phyloP scores from a whole-genome alignment of 495 filamentous ascomycete genomes.

The Glutinoglossum americanum region DNA sequence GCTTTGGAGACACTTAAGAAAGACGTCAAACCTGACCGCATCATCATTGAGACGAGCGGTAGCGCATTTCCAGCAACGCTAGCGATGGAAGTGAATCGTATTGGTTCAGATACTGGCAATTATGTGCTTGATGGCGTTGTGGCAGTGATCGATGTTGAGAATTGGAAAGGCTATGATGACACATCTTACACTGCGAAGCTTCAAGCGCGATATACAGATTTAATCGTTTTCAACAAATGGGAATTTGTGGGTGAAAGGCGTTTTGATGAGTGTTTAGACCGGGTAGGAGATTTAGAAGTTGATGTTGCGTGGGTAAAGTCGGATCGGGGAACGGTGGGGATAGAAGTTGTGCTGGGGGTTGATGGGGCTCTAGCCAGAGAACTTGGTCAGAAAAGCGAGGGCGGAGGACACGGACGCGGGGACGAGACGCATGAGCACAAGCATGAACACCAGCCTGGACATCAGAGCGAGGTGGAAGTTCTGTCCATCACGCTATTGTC shows the following conservation, averaged over 20 bases:
- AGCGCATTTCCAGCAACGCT: conserved; percentile 75
- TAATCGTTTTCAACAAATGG: conserved; percentile 95
- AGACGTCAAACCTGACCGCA: conserved; percentile 46
- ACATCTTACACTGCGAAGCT: conserved; percentile 71
- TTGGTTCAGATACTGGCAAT: conserved; percentile 37
- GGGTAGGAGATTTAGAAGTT: conserved; percentile 68
- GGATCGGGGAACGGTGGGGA: conserved; percentile 49
- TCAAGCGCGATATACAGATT: conserved; percentile 75
- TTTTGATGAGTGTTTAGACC: conserved; percentile 65
- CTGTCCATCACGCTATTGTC: conserved; percentile 43
- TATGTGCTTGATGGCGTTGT: conserved; percentile 81
- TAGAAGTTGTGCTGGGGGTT: conserved; percentile 63
- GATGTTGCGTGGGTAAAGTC: conserved; percentile 63
- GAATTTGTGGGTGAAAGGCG: conserved; percentile 46
- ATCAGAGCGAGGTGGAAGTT: conserved; percentile 81
- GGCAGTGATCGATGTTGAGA: conserved; percentile 87
- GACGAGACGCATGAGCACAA: background rate
- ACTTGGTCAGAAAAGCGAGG: conserved; percentile 18
- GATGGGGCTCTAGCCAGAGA: conserved; percentile 56
- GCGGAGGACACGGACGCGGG: conserved; percentile 1
- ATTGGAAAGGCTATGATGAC: conserved; percentile 90
- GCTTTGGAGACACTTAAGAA: conserved; percentile 51
- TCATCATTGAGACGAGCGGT: conserved; percentile 83
- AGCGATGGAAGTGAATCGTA: conserved; percentile 80
- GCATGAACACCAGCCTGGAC: conserved; percentile 21